These are phyloP conservation scores for Chaetomium tenue DNA, from an alignment of 495 filamentous ascomycete species.

Conservation along the genomic window DNA sequence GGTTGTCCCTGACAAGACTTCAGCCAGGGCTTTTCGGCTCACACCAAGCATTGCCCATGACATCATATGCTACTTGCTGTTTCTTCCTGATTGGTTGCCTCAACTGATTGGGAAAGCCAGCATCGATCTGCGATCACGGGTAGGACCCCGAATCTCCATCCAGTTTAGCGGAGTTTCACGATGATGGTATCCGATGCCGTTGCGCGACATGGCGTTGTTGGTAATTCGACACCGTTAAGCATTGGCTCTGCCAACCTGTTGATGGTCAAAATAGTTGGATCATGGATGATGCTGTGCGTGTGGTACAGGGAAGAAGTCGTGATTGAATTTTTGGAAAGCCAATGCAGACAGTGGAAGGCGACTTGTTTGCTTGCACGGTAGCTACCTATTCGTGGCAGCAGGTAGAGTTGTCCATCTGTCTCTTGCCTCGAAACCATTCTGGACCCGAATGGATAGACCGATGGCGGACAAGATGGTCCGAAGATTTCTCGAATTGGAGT, in stretches of 20 bases:
- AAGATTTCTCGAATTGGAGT: too few species aligned
- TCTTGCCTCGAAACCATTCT: neutral
- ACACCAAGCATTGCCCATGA: constrained; percentile 1
- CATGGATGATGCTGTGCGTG: neutral
- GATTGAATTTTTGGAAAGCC: neutral
- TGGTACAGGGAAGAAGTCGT: neutral
- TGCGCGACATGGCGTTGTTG: neutral
- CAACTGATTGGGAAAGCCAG: neutral
- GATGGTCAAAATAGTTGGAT: neutral
- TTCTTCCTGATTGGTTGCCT: constrained; percentile 1
- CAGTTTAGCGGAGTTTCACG: neutral
- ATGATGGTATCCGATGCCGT: neutral
- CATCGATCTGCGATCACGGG: constrained; percentile 6
- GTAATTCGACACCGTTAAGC: neutral
- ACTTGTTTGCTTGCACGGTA: neutral
- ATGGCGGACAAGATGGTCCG: too few species aligned
- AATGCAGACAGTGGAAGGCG: neutral
- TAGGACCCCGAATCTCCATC: neutral
- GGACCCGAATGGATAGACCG: too few species aligned
- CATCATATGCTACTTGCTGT: constrained; percentile 3
- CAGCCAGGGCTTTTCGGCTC: neutral
- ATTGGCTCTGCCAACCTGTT: neutral
- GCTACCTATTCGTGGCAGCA: neutral
- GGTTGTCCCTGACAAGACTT: neutral
- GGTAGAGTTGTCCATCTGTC: neutral